Conservation (phyloP, 176 grass and related monocot genomes). For the Tillandsia leiboldiana region DNA sequence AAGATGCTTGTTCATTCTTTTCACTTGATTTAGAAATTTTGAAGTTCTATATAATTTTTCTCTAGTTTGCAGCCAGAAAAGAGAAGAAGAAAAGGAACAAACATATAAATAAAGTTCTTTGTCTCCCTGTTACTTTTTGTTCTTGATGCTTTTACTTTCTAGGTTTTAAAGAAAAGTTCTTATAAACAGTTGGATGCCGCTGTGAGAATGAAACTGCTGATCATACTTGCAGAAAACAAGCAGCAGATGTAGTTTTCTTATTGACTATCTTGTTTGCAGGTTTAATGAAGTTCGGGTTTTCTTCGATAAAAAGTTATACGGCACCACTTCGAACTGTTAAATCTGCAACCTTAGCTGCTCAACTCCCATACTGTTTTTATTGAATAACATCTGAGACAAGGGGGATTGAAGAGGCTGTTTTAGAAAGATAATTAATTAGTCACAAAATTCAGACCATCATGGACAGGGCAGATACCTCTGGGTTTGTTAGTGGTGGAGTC, state of each 20-base stretch:
- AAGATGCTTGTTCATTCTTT: too few relatives aligned
- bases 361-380: not conserved
- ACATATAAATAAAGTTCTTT: too few relatives aligned
- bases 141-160: too few relatives aligned
- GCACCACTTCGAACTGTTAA: not conserved
- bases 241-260: not conserved
- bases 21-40: too few relatives aligned
- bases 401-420: not conserved
- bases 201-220: too few relatives aligned
- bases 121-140: too few relatives aligned
- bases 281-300: not conserved
- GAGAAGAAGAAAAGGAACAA: too few relatives aligned
- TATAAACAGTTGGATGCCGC: too few relatives aligned
- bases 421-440: not conserved
- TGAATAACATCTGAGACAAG: not conserved
- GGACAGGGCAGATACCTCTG: slow-evolving; percentile 60
- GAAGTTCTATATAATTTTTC: too few relatives aligned
- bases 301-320: not conserved
- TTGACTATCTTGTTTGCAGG: not conserved
- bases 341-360: not conserved
- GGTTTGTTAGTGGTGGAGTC: slow-evolving; percentile 66
- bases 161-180: too few relatives aligned
- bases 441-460: slow-evolving; percentile 22
- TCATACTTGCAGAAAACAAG: too few relatives aligned
- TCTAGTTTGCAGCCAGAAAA: too few relatives aligned